Evolutionary conservation across 495 filamentous ascomycete genomes (phyloP).

Genomic region (Penicillium crystallinum): DNA sequence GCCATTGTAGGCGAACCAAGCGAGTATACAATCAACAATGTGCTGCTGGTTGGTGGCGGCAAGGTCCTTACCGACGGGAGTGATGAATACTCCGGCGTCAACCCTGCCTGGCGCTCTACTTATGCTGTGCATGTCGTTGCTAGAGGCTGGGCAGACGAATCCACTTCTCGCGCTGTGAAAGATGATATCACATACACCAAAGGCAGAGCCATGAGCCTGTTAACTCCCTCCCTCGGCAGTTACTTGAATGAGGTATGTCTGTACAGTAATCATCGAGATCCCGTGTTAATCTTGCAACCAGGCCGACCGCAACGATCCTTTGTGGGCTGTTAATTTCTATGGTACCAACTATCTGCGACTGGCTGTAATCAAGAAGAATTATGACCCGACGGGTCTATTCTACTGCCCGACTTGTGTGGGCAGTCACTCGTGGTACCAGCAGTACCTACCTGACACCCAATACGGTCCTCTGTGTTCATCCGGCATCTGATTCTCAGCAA

Average conservation of each 20-base stretch:
- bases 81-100: constrained; percentile 28
- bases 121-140: constrained; percentile 37
- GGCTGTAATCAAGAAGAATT: not conserved
- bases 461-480: not conserved
- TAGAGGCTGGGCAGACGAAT: constrained; percentile 35
- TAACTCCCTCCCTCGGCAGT: constrained; percentile 31
- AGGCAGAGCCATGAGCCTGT: constrained; percentile 33
- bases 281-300: not conserved
- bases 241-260: constrained; percentile 38
- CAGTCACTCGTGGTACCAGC: not conserved
- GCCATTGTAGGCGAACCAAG: constrained; percentile 22
- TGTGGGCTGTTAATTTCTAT: not conserved
- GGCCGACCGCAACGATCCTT: not conserved
- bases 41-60: constrained; percentile 36
- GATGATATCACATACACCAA: constrained; percentile 48
- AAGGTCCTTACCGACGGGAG: constrained; percentile 22
- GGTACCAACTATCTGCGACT: not conserved
- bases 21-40: constrained; percentile 25
- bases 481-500: not conserved
- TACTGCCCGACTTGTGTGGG: not conserved
- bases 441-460: not conserved
- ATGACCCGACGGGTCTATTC: not conserved
- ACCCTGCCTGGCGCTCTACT: constrained; percentile 41
- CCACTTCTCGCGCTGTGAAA: constrained; percentile 33
- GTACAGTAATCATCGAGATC: not conserved